Percentiles rank a stretch among this genome's conserved stretches.
These are phyloP conservation scores for Haberlea rhodopensis DNA, from an alignment of 257 asterid genomes.

Conservation along the genomic window DNA sequence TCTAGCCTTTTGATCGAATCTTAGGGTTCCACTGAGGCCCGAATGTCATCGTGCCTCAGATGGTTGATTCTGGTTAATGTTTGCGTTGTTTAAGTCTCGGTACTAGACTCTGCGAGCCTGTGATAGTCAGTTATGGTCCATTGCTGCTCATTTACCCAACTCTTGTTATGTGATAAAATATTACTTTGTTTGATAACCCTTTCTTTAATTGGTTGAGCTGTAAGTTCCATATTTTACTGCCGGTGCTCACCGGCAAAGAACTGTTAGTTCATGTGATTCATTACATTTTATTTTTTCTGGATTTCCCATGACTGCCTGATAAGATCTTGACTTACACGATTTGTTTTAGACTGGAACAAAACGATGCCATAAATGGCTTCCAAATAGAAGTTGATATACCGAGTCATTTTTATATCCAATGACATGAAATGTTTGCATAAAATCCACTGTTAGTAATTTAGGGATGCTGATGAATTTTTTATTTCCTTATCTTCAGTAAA, in stretches of 20 bases:
- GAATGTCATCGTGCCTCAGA: conserved; percentile 17
- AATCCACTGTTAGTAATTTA: too few species aligned
- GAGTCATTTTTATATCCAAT: conserved; percentile 17
- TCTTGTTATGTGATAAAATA: conserved; percentile 19
- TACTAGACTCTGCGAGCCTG: background rate
- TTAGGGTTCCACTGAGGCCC: conserved; percentile 23
- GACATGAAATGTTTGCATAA: background rate
- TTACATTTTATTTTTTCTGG: conserved; percentile 11
- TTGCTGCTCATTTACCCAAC: conserved; percentile 11
- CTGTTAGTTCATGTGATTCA: conserved; percentile 3
- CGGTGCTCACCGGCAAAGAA: conserved; percentile 1
- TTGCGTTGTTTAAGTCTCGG: conserved; percentile 3
- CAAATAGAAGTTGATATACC: background rate
- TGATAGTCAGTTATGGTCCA: background rate
- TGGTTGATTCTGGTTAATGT: conserved; percentile 20
- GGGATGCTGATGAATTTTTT: background rate
- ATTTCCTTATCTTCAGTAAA: background rate
- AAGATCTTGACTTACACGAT: conserved; percentile 12
- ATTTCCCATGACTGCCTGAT: background rate
- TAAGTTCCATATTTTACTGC: conserved; percentile 8
- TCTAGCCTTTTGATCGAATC: conserved; percentile 12
- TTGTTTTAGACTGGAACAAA: conserved; percentile 16
- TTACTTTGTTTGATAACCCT: background rate
- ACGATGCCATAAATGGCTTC: background rate
- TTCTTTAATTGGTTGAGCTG: conserved; percentile 19